These are phyloP conservation scores for Osmozyma mogii DNA, from an alignment of 805 yeast genomes.

Conservation along the genomic window DNA sequence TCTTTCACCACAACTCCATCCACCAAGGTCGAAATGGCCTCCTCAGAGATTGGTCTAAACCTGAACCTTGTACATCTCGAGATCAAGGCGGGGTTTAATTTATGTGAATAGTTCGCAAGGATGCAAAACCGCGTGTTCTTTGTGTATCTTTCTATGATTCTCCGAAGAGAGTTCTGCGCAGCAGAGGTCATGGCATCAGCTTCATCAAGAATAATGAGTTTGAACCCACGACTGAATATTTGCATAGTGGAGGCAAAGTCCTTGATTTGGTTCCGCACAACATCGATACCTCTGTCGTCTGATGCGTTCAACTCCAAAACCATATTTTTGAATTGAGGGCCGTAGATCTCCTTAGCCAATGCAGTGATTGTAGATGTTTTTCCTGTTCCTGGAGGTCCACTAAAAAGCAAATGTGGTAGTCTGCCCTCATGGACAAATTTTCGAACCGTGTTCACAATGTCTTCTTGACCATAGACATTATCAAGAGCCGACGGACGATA, in stretches of 20 bases:
- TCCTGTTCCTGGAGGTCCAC: conserved; percentile 95
- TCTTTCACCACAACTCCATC: conserved; percentile 65
- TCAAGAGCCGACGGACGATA: conserved; percentile 80
- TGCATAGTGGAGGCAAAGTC: conserved; percentile 94
- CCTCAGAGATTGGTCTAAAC: conserved; percentile 69
- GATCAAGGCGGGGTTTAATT: conserved; percentile 86
- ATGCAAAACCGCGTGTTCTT: conserved; percentile 94
- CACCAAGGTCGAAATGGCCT: conserved; percentile 63
- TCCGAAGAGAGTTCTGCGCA: conserved; percentile 75
- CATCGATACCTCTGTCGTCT: conserved; percentile 96
- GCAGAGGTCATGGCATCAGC: conserved; percentile 92
- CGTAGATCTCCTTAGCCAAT: conserved; percentile 79
- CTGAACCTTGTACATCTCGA: conserved; percentile 95
- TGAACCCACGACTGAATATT: conserved; percentile 79
- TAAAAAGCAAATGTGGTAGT: conserved; percentile 86
- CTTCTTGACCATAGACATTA: conserved; percentile 88
- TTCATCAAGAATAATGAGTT: conserved; percentile 87
- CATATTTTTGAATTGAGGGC: conserved; percentile 73
- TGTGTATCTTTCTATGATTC: conserved; percentile 87
- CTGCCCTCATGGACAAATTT: conserved; percentile 77
- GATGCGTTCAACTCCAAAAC: conserved; percentile 93
- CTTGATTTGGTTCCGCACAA: conserved; percentile 95
- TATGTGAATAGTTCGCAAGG: conserved; percentile 92
- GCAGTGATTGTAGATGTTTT: conserved; percentile 87
- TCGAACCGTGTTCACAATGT: conserved; percentile 76